Evolutionary conservation across 2,329 filamentous ascomycete genomes (phyloP).

Genomic region (Colletotrichum coccodes): DNA sequence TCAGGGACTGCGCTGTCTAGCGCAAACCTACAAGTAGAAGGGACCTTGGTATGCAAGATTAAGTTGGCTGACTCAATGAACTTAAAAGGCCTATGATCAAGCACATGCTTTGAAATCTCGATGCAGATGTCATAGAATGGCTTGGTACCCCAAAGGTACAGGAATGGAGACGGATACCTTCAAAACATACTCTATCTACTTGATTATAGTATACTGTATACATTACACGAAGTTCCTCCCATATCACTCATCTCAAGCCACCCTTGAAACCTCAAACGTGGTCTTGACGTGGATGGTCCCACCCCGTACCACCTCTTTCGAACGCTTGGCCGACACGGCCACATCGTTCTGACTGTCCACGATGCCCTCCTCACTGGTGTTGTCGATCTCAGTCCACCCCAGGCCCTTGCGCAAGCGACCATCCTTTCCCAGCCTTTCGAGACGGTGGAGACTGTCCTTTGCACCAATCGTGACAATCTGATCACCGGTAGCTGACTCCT

Average conservation of each 20-base stretch:
- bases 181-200: too few relatives aligned
- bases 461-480: constrained; percentile 37
- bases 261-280: constrained; percentile 5
- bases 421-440: constrained; percentile 33
- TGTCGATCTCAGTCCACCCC: constrained; percentile 37
- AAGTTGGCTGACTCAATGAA: too few relatives aligned
- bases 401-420: constrained; percentile 22
- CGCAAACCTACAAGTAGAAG: too few relatives aligned
- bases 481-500: constrained; percentile 18
- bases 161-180: too few relatives aligned
- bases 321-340: constrained; percentile 14
- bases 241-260: neutral
- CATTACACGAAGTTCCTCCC: neutral
- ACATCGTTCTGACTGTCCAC: constrained; percentile 19
- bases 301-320: neutral
- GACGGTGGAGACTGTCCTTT: constrained; percentile 25
- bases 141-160: too few relatives aligned
- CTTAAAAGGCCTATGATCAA: too few relatives aligned
- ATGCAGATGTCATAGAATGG: too few relatives aligned
- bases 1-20: too few relatives aligned
- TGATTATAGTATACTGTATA: neutral
- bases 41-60: too few relatives aligned
- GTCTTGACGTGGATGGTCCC: constrained; percentile 11
- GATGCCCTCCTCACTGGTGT: constrained; percentile 36
- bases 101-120: too few relatives aligned